phyloP scores from a whole-genome alignment of 2,329 filamentous ascomycete genomes.

The Trichoderma sp. region DNA sequence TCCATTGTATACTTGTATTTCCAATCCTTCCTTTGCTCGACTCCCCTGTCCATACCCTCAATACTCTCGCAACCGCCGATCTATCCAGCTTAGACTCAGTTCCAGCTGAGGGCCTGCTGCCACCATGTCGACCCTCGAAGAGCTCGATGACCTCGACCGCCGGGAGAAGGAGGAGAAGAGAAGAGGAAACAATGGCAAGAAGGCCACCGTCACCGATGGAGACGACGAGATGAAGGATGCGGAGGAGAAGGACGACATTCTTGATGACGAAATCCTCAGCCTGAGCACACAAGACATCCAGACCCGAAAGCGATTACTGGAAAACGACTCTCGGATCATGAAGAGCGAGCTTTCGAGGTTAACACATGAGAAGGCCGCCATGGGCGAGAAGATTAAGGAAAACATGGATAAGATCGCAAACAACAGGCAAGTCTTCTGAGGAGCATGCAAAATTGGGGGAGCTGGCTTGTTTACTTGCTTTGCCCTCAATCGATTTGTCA shows the following conservation, averaged over 20 bases:
- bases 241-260: slow-evolving; percentile 72
- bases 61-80: neutral
- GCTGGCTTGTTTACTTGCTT: neutral
- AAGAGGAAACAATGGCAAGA: slow-evolving; percentile 38
- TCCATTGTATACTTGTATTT: neutral
- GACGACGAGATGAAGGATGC: slow-evolving; percentile 87
- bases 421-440: slow-evolving; percentile 66
- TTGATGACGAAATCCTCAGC: slow-evolving; percentile 90
- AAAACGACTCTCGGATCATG: slow-evolving; percentile 99
- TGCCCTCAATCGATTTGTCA: neutral
- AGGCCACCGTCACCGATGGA: slow-evolving; percentile 42
- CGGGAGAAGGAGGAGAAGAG: slow-evolving; percentile 70
- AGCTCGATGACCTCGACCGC: slow-evolving; percentile 85
- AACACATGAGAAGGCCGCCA: slow-evolving; percentile 90
- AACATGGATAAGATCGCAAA: slow-evolving; percentile 99
- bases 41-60: neutral
- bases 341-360: slow-evolving; percentile 93
- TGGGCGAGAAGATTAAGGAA: slow-evolving; percentile 99
- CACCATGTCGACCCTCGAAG: slow-evolving; percentile 84
- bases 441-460: neutral
- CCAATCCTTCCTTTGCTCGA: neutral
- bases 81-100: neutral
- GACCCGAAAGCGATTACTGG: slow-evolving; percentile 83
- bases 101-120: slow-evolving; percentile 1
- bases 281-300: slow-evolving; percentile 93